These are phyloP conservation scores for Chloromonas sp. DNA, from an alignment of 163 green algal genomes.

Conservation along the genomic window DNA sequence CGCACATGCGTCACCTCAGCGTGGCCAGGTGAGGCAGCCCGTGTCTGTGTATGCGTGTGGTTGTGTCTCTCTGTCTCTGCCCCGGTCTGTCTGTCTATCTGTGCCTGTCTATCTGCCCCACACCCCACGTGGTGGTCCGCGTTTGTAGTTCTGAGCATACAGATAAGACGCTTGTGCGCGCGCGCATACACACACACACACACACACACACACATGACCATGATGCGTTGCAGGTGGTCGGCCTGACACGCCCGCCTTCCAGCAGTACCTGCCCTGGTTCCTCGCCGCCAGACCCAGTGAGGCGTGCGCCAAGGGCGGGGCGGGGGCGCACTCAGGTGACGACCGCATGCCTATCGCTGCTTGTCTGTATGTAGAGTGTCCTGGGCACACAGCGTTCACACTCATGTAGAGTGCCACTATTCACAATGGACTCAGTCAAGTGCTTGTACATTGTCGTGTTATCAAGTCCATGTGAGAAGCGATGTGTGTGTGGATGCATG, in stretches of 20 bases:
- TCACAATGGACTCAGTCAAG: neutral
- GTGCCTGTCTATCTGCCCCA: neutral
- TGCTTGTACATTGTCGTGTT: neutral
- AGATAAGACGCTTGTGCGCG: neutral
- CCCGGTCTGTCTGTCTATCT: neutral
- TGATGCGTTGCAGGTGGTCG: slow-evolving; percentile 17
- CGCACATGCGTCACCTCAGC: slow-evolving; percentile 46
- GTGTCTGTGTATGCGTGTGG: neutral
- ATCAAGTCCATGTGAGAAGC: neutral
- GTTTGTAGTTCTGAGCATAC: neutral
- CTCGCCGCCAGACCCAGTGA: slow-evolving; percentile 62
- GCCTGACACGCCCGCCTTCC: slow-evolving; percentile 51
- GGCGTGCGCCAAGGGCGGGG: slow-evolving; percentile 62
- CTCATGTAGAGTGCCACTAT: neutral
- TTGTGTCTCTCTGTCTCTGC: neutral
- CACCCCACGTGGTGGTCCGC: neutral
- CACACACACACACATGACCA: slow-evolving; percentile 7
- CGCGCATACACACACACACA: slow-evolving; percentile 2
- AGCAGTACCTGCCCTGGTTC: slow-evolving; percentile 79
- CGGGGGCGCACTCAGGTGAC: neutral
- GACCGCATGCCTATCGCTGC: slow-evolving; percentile 14
- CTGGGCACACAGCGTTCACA: neutral
- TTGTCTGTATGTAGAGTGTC: neutral
- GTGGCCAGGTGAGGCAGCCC: slow-evolving; percentile 13
- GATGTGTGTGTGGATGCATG: neutral